Evolutionary conservation across 225 moss, liverwort and hornwort genomes (phyloP).

Genomic region (Asterella californica): DNA sequence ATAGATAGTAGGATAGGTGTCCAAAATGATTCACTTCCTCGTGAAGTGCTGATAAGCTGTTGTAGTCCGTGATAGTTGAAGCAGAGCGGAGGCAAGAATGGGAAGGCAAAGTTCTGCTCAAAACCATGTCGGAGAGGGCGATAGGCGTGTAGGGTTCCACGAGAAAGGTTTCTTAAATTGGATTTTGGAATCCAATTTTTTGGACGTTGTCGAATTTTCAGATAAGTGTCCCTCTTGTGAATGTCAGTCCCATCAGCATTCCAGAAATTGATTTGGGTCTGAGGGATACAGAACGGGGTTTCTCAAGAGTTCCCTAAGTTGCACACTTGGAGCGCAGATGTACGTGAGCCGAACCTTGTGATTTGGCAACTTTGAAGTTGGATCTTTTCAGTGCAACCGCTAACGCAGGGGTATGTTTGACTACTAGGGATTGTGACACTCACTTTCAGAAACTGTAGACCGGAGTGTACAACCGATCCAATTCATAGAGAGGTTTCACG

Average conservation of each 20-base stretch:
- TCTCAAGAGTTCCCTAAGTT: no score
- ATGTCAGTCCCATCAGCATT: not conserved
- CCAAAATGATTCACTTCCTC: slow-evolving; percentile 1
- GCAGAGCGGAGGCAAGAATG: not conserved
- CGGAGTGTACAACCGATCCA: no score
- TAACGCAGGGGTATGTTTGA: no score
- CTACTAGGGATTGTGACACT: no score
- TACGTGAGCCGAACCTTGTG: no score
- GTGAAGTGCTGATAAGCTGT: not conserved
- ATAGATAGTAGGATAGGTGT: slow-evolving; percentile 1
- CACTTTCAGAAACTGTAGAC: no score
- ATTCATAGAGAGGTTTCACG: no score
- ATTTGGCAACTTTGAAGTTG: no score
- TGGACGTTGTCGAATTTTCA: not conserved
- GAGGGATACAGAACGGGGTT: no score
- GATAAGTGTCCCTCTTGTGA: not conserved
- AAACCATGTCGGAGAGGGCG: not conserved
- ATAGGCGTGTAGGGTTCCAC: not conserved
- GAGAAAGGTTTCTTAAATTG: not conserved
- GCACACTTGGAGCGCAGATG: no score
- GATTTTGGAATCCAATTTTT: not conserved
- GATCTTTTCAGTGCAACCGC: no score
- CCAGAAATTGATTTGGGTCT: not conserved
- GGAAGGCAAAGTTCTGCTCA: not conserved
- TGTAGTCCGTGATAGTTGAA: not conserved